Evolutionary conservation across 1,139 yeast species (phyloP).

Genomic region (Debaryomyces sp.): DNA sequence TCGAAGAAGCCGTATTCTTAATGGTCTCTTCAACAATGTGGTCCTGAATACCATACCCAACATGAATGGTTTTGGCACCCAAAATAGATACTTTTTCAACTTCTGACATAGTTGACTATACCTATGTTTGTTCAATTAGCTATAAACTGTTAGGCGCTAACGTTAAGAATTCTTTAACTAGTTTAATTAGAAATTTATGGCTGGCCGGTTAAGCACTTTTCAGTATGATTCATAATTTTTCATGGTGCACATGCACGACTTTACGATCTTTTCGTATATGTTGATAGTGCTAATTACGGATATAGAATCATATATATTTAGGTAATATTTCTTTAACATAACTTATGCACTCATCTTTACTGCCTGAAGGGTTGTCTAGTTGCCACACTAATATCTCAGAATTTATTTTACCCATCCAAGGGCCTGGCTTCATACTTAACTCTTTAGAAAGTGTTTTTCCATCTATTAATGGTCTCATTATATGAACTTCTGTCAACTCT

Average conservation of each 20-base stretch:
- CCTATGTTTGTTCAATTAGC: slow-evolving; percentile 1
- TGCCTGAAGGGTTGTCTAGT: slow-evolving; percentile 63
- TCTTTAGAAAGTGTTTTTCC: slow-evolving; percentile 65
- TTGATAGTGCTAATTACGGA: not conserved
- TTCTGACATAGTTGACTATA: slow-evolving; percentile 22
- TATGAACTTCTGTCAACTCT: slow-evolving; percentile 44
- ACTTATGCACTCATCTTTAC: slow-evolving; percentile 55
- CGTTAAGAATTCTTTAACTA: not conserved
- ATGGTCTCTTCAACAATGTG: slow-evolving; percentile 77
- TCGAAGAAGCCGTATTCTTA: slow-evolving; percentile 70
- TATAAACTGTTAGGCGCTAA: not conserved
- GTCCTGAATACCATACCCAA: slow-evolving; percentile 80
- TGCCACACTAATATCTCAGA: slow-evolving; percentile 70
- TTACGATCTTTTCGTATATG: not conserved
- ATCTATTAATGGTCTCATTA: slow-evolving; percentile 58
- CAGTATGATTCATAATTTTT: slow-evolving; percentile 7
- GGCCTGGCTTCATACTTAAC: slow-evolving; percentile 71
- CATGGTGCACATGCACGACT: slow-evolving; percentile 5
- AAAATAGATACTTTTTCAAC: slow-evolving; percentile 67
- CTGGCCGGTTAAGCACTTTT: slow-evolving; percentile 4
- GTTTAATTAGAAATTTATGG: not conserved
- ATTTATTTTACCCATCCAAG: slow-evolving; percentile 70
- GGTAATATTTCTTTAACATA: slow-evolving; percentile 35
- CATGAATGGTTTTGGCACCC: slow-evolving; percentile 84
- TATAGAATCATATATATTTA: slow-evolving; percentile 8